phyloP scores from a whole-genome alignment of 345 rosid genomes.

The Eucalyptus coolabah region DNA sequence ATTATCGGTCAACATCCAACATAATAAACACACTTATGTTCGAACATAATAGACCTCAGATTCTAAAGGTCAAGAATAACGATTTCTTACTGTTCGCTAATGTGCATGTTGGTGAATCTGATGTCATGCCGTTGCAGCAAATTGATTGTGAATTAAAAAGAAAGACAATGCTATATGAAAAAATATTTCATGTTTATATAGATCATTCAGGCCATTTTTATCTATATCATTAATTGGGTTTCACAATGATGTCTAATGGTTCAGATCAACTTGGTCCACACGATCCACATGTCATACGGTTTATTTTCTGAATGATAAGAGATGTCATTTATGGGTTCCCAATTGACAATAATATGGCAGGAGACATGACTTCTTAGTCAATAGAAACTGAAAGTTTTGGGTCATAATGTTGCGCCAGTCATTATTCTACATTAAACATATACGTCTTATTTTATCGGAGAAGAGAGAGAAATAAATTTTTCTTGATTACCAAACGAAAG shows the following conservation, averaged over 20 bases:
- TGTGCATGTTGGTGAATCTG: not conserved
- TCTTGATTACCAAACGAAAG: not conserved
- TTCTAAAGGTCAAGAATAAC: not conserved
- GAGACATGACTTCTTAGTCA: not conserved
- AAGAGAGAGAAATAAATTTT: no score
- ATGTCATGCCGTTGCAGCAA: not conserved
- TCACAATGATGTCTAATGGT: not conserved
- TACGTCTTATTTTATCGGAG: no score
- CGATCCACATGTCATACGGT: not conserved
- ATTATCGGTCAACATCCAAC: not conserved
- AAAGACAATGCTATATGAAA: not conserved
- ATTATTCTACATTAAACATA: no score
- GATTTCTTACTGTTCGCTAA: not conserved
- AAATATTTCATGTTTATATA: no score
- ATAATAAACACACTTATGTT: no score
- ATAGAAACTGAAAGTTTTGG: no score
- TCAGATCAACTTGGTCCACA: no score
- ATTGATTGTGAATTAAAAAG: not conserved
- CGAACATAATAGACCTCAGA: not conserved
- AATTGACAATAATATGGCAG: not conserved
- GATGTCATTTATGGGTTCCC: not conserved
- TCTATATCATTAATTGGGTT: not conserved
- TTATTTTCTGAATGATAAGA: not conserved
- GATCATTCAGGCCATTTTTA: fast-evolving
- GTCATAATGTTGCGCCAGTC: no score